Evolutionary conservation across 805 yeast species (phyloP).

Genomic region (Wickerhamomyces rabaulensis): DNA sequence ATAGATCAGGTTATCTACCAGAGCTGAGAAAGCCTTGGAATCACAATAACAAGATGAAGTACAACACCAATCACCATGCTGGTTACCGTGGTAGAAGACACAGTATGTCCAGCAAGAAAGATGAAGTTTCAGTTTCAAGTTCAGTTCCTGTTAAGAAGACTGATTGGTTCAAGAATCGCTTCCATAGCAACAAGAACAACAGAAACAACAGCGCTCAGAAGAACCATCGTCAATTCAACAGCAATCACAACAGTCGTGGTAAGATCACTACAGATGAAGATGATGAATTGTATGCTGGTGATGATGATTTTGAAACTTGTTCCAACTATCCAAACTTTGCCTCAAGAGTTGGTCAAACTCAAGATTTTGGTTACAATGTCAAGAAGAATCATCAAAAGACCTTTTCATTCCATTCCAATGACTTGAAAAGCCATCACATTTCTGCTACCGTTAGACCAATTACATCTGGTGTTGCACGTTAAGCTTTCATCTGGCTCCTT

Average conservation of each 20-base stretch:
- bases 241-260: neutral
- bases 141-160: slow-evolving; percentile 30
- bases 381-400: neutral
- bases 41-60: slow-evolving; percentile 1
- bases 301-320: slow-evolving; percentile 21
- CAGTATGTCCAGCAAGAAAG: slow-evolving; percentile 11
- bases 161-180: slow-evolving; percentile 25
- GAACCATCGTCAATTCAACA: neutral
- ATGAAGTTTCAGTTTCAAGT: slow-evolving; percentile 15
- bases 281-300: slow-evolving; percentile 10
- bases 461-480: neutral
- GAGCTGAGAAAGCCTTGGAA: slow-evolving; percentile 11
- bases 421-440: neutral
- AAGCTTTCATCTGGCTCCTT: neutral
- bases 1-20: slow-evolving; percentile 33
- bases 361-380: neutral
- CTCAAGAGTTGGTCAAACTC: slow-evolving; percentile 18
- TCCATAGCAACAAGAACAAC: neutral
- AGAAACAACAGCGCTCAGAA: neutral
- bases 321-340: slow-evolving; percentile 17
- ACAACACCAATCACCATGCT: slow-evolving; percentile 2
- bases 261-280: neutral
- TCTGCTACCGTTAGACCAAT: neutral
- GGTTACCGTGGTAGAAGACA: slow-evolving; percentile 12
- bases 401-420: neutral